phyloP scores from a whole-genome alignment of 495 filamentous ascomycete genomes.

The Tuber microsphaerosporum region DNA sequence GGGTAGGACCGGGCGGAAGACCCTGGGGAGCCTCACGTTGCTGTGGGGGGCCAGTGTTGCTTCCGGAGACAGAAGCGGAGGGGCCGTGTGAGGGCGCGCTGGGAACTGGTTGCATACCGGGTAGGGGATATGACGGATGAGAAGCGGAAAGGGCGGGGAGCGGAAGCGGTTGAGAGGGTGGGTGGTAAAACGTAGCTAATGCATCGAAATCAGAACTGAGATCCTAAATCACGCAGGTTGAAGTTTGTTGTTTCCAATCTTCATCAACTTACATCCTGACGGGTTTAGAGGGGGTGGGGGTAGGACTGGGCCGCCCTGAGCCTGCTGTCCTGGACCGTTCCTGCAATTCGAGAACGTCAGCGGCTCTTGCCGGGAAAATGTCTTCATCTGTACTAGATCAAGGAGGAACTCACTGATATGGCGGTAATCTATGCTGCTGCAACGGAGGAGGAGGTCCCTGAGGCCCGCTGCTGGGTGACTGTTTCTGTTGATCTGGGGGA shows the following conservation, averaged over 20 bases:
- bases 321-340: constrained; percentile 27
- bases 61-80: constrained; percentile 9
- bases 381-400: constrained; percentile 6
- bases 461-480: constrained; percentile 25
- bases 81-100: constrained; percentile 18
- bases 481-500: constrained; percentile 26
- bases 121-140: constrained; percentile 34
- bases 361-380: constrained; percentile 18
- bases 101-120: constrained; percentile 26
- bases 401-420: constrained; percentile 30
- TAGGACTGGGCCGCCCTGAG: constrained; percentile 25
- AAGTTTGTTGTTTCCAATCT: neutral
- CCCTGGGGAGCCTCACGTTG: constrained; percentile 28
- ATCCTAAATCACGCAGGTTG: neutral
- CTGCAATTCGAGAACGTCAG: constrained; percentile 24
- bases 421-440: constrained; percentile 29
- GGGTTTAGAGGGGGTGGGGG: constrained; percentile 33
- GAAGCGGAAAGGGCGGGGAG: constrained; percentile 30
- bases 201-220: constrained; percentile 4
- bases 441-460: constrained; percentile 24
- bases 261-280: constrained; percentile 28
- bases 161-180: constrained; percentile 30
- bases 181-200: constrained; percentile 29
- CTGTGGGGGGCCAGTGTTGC: constrained; percentile 23
- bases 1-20: constrained; percentile 19